These are phyloP conservation scores for Corinectria fuckeliana DNA, from an alignment of 2,329 filamentous ascomycete species.

Conservation along the genomic window DNA sequence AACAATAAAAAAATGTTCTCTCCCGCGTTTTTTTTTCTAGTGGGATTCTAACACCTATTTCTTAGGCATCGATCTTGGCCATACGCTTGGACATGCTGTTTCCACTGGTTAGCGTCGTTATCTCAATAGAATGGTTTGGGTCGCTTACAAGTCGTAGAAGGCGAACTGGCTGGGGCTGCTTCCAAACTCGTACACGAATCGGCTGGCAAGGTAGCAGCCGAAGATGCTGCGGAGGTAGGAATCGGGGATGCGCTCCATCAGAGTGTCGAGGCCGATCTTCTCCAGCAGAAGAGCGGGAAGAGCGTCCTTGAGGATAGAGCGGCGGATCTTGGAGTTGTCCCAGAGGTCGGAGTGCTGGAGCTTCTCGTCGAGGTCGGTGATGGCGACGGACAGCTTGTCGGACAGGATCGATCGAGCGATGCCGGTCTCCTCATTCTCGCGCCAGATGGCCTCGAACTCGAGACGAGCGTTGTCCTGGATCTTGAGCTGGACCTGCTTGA, in stretches of 20 bases:
- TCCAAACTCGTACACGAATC: conserved; percentile 96
- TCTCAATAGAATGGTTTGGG: not conserved
- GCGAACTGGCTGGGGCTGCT: conserved; percentile 94
- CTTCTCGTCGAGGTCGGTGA: conserved; percentile 96
- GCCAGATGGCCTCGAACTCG: conserved; percentile 98
- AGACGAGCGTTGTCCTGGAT: conserved; percentile 91
- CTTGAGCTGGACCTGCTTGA: conserved; percentile 86
- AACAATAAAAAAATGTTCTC: conserved; percentile 21
- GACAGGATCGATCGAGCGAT: conserved; percentile 84
- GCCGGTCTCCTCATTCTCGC: conserved; percentile 85
- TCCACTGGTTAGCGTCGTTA: conserved; percentile 40
- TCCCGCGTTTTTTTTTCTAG: too few relatives aligned
- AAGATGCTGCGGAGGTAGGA: conserved; percentile 95
- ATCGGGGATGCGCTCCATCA: conserved; percentile 86
- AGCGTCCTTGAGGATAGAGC: conserved; percentile 81
- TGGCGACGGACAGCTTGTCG: conserved; percentile 88
- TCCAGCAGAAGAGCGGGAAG: conserved; percentile 83
- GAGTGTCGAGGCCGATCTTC: conserved; percentile 89
- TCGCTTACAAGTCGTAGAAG: conserved; percentile 94
- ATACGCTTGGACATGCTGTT: conserved; percentile 70
- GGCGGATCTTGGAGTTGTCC: conserved; percentile 79
- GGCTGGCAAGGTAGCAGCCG: conserved; percentile 90
- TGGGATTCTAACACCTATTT: conserved; percentile 15
- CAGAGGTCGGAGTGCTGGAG: conserved; percentile 92
- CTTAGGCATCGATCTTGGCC: conserved; percentile 50